Evolutionary conservation across 495 filamentous ascomycete species (phyloP).

Genomic region (Ramalina intermedia): DNA sequence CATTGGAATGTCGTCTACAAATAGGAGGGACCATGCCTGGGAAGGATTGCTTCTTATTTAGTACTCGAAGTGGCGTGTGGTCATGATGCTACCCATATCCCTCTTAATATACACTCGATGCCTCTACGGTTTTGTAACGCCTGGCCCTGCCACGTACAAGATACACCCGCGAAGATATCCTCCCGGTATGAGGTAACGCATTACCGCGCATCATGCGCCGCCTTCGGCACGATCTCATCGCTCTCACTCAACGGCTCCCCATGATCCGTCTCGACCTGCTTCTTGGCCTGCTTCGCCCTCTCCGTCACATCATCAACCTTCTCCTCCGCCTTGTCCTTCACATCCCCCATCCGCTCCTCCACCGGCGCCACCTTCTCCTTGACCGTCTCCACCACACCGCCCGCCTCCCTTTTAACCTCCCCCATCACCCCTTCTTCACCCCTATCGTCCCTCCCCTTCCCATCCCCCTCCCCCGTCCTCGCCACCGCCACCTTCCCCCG

Average conservation of each 20-base stretch:
- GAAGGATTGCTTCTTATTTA: no score
- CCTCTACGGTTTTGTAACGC: no score
- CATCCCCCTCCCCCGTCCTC: background rate
- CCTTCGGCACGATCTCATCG: constrained; percentile 36
- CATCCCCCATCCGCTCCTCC: constrained; percentile 7
- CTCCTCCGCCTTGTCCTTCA: constrained; percentile 1
- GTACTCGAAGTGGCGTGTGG: no score
- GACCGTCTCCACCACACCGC: background rate
- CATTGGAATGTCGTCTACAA: no score
- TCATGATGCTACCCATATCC: no score
- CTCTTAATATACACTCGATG: no score
- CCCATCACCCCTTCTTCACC: background rate
- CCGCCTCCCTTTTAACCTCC: background rate
- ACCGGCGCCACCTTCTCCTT: constrained; percentile 20
- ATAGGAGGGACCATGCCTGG: no score
- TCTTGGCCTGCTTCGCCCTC: constrained; percentile 10
- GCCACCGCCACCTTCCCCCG: background rate
- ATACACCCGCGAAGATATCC: background rate
- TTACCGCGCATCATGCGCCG: constrained; percentile 27
- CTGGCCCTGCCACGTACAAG: background rate
- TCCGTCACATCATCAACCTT: background rate
- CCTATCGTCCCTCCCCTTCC: no score
- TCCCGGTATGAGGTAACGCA: background rate
- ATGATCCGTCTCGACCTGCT: constrained; percentile 12
- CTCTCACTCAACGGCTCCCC: constrained; percentile 19